These are phyloP conservation scores for Lojkania enalia DNA, from an alignment of 2,329 filamentous ascomycete species.

Conservation along the genomic window DNA sequence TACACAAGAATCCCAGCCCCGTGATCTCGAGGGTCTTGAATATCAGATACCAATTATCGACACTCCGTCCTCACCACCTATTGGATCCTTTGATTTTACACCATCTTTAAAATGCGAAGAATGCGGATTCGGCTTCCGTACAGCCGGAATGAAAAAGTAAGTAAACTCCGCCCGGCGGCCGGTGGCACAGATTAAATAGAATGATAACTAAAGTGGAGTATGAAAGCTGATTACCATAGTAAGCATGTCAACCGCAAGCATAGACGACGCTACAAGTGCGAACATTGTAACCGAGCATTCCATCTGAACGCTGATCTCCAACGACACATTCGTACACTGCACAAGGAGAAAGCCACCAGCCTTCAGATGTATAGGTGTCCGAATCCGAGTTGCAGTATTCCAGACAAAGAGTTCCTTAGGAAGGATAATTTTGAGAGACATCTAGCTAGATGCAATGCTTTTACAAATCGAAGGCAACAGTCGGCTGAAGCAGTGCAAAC, in stretches of 20 bases:
- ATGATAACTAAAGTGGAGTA: too few relatives aligned
- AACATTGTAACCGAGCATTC: not conserved
- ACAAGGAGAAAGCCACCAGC: conserved; percentile 7
- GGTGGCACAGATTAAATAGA: too few relatives aligned
- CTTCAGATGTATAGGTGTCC: conserved; percentile 12
- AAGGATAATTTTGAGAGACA: conserved; percentile 20
- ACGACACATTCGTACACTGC: conserved; percentile 15
- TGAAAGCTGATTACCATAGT: too few relatives aligned
- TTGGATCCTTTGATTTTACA: not conserved
- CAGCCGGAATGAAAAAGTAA: conserved; percentile 11
- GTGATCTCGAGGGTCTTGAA: not conserved
- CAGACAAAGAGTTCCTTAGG: conserved; percentile 13
- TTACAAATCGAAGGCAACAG: not conserved
- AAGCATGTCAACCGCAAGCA: not conserved
- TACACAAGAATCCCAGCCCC: not conserved
- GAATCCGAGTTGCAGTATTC: conserved; percentile 12
- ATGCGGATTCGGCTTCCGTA: not conserved
- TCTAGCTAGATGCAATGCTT: conserved; percentile 9
- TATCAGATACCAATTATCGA: too few relatives aligned
- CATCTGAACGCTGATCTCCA: conserved; percentile 17
- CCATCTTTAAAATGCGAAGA: not conserved
- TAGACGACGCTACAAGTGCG: not conserved
- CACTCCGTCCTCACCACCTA: not conserved
- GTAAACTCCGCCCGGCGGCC: not conserved
- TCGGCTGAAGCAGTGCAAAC: too few relatives aligned